A percentile compares a stretch with the other conserved stretches of the same genome.
Evolutionary conservation across 768 basidiomycete species (phyloP).

Genomic region (Cyclocybe aegerita): DNA sequence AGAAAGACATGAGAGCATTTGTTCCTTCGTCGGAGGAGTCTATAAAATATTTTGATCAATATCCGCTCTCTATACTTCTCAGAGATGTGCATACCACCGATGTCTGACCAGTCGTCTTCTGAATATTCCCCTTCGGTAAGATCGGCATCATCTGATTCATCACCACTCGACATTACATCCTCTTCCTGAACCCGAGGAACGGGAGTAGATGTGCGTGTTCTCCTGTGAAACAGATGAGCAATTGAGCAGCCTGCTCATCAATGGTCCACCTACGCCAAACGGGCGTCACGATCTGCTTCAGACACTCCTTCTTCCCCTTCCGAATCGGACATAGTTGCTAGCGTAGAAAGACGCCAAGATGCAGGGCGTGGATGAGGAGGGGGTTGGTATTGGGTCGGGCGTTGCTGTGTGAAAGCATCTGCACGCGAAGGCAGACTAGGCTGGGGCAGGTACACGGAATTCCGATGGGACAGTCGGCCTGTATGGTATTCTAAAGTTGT

Average conservation of each 20-base stretch:
- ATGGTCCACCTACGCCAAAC: slow-evolving; percentile 55
- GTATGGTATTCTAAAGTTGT: background rate
- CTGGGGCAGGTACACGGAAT: slow-evolving; percentile 49
- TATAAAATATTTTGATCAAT: slow-evolving; percentile 3
- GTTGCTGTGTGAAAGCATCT: slow-evolving; percentile 31
- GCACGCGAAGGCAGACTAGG: slow-evolving; percentile 23
- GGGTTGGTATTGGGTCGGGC: slow-evolving; percentile 1
- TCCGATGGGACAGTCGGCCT: slow-evolving; percentile 35
- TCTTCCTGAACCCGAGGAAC: slow-evolving; percentile 33
- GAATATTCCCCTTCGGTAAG: slow-evolving; percentile 55
- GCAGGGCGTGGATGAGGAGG: slow-evolving; percentile 1
- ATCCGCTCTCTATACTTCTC: no score
- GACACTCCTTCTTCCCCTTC: slow-evolving; percentile 63
- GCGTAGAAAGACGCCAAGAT: slow-evolving; percentile 20
- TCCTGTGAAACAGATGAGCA: slow-evolving; percentile 30
- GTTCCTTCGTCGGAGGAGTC: slow-evolving; percentile 15
- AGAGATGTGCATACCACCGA: slow-evolving; percentile 31
- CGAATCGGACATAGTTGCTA: slow-evolving; percentile 54
- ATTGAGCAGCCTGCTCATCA: background rate
- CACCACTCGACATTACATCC: slow-evolving; percentile 61
- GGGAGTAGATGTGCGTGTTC: slow-evolving; percentile 50
- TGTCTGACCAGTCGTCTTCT: slow-evolving; percentile 48
- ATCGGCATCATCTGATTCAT: slow-evolving; percentile 80
- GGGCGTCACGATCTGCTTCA: slow-evolving; percentile 69
- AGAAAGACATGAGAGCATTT: slow-evolving; percentile 39